Evolutionary conservation across 768 basidiomycete genomes (phyloP).

Genomic region (Termitomyces sp.): DNA sequence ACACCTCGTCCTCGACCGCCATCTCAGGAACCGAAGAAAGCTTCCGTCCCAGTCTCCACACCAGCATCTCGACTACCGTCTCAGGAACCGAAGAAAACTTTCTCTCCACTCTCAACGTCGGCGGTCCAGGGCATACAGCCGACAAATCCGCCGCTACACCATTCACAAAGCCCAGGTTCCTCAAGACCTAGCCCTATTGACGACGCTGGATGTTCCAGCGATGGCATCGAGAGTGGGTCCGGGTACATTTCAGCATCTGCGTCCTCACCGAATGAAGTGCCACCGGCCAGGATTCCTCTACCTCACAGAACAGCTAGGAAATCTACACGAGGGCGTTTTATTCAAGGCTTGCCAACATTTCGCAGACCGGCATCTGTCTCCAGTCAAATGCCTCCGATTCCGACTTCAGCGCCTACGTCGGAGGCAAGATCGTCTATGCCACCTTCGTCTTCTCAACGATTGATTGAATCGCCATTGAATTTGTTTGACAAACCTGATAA

Average conservation of each 20-base stretch:
- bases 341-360: not conserved
- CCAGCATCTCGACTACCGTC: not conserved
- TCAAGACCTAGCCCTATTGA: not conserved
- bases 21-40: not conserved
- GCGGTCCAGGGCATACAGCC: not conserved
- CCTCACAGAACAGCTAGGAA: constrained; percentile 10
- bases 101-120: not conserved
- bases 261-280: not conserved
- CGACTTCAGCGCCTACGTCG: not conserved
- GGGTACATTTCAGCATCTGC: not conserved
- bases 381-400: not conserved
- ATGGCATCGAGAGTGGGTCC: not conserved
- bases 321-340: constrained; percentile 1
- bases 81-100: not conserved
- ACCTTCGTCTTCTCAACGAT: not conserved
- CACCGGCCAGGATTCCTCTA: not conserved
- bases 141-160: not conserved
- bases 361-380: not conserved
- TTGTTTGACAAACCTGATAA: not conserved
- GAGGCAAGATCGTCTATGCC: not conserved
- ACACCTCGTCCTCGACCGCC: constrained; percentile 8
- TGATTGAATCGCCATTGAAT: not conserved
- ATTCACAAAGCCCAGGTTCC: not conserved
- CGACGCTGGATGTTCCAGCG: not conserved
- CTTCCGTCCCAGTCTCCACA: not conserved